Evolutionary conservation across 441 rosid genomes (phyloP).

Genomic region (Gossypium schwendimanii): DNA sequence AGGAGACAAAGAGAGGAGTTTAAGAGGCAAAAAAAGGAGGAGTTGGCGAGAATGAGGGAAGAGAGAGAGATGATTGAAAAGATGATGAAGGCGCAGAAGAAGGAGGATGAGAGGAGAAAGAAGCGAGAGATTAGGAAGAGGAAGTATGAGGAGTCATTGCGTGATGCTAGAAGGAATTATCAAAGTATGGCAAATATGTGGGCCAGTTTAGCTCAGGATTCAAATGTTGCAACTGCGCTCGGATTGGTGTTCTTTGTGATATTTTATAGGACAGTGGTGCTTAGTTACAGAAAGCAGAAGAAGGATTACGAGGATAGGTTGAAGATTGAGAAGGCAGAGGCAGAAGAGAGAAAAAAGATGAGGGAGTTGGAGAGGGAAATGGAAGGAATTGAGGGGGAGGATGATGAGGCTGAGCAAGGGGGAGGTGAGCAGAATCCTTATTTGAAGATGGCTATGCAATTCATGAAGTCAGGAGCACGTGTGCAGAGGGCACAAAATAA

Average conservation of each 20-base stretch:
- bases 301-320: slow-evolving; percentile 89
- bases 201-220: slow-evolving; percentile 58
- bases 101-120: slow-evolving; percentile 52
- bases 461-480: slow-evolving; percentile 92
- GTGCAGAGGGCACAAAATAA: slow-evolving; percentile 58
- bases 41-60: slow-evolving; percentile 44
- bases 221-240: slow-evolving; percentile 56
- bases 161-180: slow-evolving; percentile 48
- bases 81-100: slow-evolving; percentile 46
- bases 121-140: slow-evolving; percentile 46
- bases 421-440: slow-evolving; percentile 64
- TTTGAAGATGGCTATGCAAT: slow-evolving; percentile 76
- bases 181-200: slow-evolving; percentile 46
- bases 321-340: slow-evolving; percentile 91
- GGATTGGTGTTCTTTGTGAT: slow-evolving; percentile 73
- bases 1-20: slow-evolving; percentile 60
- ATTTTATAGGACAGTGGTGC: slow-evolving; percentile 74
- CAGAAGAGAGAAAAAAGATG: slow-evolving; percentile 85
- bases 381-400: slow-evolving; percentile 54
- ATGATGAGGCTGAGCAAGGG: slow-evolving; percentile 53
- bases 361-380: slow-evolving; percentile 71
- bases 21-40: slow-evolving; percentile 59
- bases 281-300: slow-evolving; percentile 71
- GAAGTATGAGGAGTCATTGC: slow-evolving; percentile 57
- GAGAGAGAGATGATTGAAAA: slow-evolving; percentile 69